Conservation (phyloP, 177 flowering plant genomes). For the Tripterygium wilfordii region DNA sequence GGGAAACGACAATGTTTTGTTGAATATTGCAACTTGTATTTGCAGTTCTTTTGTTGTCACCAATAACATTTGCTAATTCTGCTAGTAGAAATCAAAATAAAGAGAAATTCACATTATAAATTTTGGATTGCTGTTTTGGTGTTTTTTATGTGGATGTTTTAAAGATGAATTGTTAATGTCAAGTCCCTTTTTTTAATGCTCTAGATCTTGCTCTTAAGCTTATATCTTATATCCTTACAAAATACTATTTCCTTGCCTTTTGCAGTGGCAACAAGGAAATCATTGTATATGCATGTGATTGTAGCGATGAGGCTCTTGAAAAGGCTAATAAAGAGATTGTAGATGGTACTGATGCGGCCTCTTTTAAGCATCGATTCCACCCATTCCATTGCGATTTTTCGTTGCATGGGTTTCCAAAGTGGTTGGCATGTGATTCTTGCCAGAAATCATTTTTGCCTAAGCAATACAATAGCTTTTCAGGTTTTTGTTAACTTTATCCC, state of each 20-base stretch:
- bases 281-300: slow-evolving; percentile 79
- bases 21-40: no score
- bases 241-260: neutral
- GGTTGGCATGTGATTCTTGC: slow-evolving; percentile 61
- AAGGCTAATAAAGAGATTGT: slow-evolving; percentile 56
- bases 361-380: slow-evolving; percentile 44
- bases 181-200: neutral
- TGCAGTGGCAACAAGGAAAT: slow-evolving; percentile 44
- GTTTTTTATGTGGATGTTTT: no score
- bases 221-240: neutral
- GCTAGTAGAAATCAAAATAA: no score
- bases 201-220: neutral
- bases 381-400: slow-evolving; percentile 75
- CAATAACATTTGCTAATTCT: no score
- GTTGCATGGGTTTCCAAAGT: slow-evolving; percentile 46
- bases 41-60: no score
- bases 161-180: no score
- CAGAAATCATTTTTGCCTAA: slow-evolving; percentile 14
- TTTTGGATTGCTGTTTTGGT: no score
- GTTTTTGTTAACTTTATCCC: slow-evolving; percentile 14
- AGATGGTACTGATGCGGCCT: slow-evolving; percentile 15
- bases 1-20: no score
- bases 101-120: no score
- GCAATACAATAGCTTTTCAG: slow-evolving; percentile 24
- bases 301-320: slow-evolving; percentile 72